A percentile compares a stretch with the other conserved stretches of the same genome.
These are phyloP conservation scores for Grigorovia yakushimaensis DNA, from an alignment of 805 yeast genomes.

Conservation along the genomic window DNA sequence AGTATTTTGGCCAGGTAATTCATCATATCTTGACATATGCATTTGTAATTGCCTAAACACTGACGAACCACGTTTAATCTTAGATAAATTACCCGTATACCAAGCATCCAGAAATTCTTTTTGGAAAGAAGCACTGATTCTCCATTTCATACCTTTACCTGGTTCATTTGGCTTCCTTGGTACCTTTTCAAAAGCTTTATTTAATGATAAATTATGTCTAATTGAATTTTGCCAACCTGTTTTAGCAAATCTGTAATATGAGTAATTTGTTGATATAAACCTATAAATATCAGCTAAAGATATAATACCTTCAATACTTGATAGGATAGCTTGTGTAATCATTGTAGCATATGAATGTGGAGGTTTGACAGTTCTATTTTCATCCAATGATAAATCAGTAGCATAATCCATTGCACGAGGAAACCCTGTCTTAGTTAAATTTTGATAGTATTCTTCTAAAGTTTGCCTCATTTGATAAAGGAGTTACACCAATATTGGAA, in stretches of 20 bases:
- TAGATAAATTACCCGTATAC: constrained; percentile 62
- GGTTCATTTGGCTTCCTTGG: constrained; percentile 94
- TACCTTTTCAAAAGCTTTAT: constrained; percentile 95
- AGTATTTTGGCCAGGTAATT: constrained; percentile 30
- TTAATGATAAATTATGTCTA: constrained; percentile 85
- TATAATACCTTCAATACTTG: constrained; percentile 78
- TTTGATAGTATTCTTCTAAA: constrained; percentile 4
- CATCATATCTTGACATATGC: constrained; percentile 44
- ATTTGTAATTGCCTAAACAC: constrained; percentile 72
- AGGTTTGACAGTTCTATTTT: constrained; percentile 83
- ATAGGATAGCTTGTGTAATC: constrained; percentile 94
- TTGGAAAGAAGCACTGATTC: constrained; percentile 74
- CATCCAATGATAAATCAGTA: constrained; percentile 73
- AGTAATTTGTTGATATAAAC: constrained; percentile 81
- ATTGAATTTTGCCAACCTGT: constrained; percentile 99
- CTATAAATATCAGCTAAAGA: constrained; percentile 85
- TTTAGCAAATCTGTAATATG: constrained; percentile 83
- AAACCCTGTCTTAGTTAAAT: constrained; percentile 10
- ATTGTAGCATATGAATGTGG: constrained; percentile 96
- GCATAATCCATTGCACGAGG: constrained; percentile 25
- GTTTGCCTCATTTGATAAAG: constrained; percentile 6
- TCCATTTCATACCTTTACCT: constrained; percentile 99
- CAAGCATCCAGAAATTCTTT: constrained; percentile 78
- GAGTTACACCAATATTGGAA: neutral
- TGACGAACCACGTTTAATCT: constrained; percentile 69